Percentiles rank a stretch among this genome's conserved stretches.
Conservation (phyloP, 257 asterid genomes). For the Fraxinus excelsior region DNA sequence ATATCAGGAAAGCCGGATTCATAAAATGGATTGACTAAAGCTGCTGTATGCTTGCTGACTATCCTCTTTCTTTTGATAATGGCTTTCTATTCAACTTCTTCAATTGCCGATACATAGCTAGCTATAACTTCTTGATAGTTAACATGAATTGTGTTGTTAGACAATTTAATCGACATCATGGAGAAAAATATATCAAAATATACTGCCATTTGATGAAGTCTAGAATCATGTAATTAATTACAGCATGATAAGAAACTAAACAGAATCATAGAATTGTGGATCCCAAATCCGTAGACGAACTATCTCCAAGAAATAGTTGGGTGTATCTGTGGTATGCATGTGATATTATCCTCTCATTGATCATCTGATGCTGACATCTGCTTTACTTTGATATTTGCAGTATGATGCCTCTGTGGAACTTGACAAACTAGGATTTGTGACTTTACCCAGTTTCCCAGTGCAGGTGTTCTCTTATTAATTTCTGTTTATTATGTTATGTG, state of each 20-base stretch:
- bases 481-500: slow-evolving; percentile 10
- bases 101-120: neutral
- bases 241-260: slow-evolving; percentile 7
- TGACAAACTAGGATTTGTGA: slow-evolving; percentile 68
- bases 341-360: slow-evolving; percentile 14
- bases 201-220: neutral
- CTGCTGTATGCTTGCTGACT: slow-evolving; percentile 13
- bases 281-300: neutral
- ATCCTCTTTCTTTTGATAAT: neutral
- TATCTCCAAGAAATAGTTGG: neutral
- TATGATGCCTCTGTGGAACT: slow-evolving; percentile 83
- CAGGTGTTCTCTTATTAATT: slow-evolving; percentile 41
- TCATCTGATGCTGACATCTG: slow-evolving; percentile 20
- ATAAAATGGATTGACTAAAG: slow-evolving; percentile 6
- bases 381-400: slow-evolving; percentile 43
- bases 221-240: neutral
- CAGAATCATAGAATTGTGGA: neutral
- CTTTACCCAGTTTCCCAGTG: slow-evolving; percentile 62
- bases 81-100: neutral
- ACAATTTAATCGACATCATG: neutral
- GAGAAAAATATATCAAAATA: neutral
- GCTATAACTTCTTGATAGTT: slow-evolving; percentile 9
- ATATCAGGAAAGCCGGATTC: slow-evolving; percentile 16
- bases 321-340: neutral
- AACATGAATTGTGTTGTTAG: neutral